Evolutionary conservation across 2,329 filamentous ascomycete genomes (phyloP).

Genomic region (Peltaster fructicola): DNA sequence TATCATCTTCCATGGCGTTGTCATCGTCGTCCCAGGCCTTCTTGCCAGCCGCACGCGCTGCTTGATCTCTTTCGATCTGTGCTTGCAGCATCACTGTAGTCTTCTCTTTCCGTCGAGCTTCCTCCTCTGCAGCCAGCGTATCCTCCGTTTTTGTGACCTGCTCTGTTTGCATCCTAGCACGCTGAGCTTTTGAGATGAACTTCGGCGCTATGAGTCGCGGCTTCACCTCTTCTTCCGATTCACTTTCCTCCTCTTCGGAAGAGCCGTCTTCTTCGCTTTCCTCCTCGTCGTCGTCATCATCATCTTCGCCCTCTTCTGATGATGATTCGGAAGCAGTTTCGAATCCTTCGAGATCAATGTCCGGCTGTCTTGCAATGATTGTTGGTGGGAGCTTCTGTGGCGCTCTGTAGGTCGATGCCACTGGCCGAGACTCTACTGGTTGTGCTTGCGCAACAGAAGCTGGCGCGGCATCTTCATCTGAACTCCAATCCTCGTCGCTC

Average conservation of each 20-base stretch:
- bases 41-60: constrained; percentile 55
- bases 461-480: constrained; percentile 30
- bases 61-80: constrained; percentile 67
- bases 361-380: constrained; percentile 13
- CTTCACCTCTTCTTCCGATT: constrained; percentile 40
- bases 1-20: constrained; percentile 45
- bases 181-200: constrained; percentile 47
- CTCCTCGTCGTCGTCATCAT: constrained; percentile 20
- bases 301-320: constrained; percentile 21
- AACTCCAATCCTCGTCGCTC: constrained; percentile 22
- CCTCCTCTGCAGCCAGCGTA: constrained; percentile 29
- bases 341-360: constrained; percentile 33
- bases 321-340: constrained; percentile 38
- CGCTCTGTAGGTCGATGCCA: constrained; percentile 31
- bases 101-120: constrained; percentile 47
- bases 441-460: constrained; percentile 21
- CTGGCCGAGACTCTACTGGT: too few species aligned
- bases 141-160: constrained; percentile 19
- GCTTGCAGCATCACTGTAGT: constrained; percentile 71
- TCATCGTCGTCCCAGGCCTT: constrained; percentile 71
- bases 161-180: constrained; percentile 23
- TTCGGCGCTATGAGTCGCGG: constrained; percentile 45
- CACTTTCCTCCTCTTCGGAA: constrained; percentile 40
- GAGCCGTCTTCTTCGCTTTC: constrained; percentile 22
- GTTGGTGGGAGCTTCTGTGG: constrained; percentile 21